Base-by-base conservation (phyloP, 2,329 filamentous ascomycete genomes). In the Neonectria neomacrospora region DNA sequence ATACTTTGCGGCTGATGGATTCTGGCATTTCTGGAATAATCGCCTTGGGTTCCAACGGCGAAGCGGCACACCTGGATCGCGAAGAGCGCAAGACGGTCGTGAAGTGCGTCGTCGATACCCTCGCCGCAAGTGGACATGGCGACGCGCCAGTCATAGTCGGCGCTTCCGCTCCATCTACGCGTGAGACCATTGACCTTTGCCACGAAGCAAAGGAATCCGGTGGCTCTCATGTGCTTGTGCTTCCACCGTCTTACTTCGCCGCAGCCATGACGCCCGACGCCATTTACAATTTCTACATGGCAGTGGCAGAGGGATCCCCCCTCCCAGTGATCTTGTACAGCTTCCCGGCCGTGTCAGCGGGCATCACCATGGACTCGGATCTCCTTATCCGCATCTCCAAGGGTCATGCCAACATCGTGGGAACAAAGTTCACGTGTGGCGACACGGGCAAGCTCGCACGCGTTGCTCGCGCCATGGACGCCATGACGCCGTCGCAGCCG, bases 31-130 rank as follows among this genome's bases (percentile, higher is more conserved):
- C 88, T n/a, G 90, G 90, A 52, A 81, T 92, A 57, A 86, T 90
- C 22, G 88, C 87, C 11, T 89, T 91, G 75, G 90, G 90, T 48
- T 90, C 88, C 70, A 92, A 92, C 74, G 90, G 90, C 72, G 90
- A 92, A 79, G 90, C 90, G 1, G 89, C 90, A 2, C 89, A 92
- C 72, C 81, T 92, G 8, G 86, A 86, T 56, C 87, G 86, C 68
- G 82, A 85, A 28, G 90, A 92, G 76, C 85, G 90, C 56, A 84
- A 85, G 58, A 79, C 83, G 54, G 82, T 91, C 67, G 90, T 87
- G 16, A 79, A 79, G 60, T 82, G 85, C 26, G 90, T 88, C 5
- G 86, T 88, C 26, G 81, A 84, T 63, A 87, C 88, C 28, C 81
- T 91, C 16, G 83, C 89, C 71, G 80, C 83, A 26, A 82, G 83